phyloP scores from a whole-genome alignment of 2,329 filamentous ascomycete genomes.

The Cercospora canescens region DNA sequence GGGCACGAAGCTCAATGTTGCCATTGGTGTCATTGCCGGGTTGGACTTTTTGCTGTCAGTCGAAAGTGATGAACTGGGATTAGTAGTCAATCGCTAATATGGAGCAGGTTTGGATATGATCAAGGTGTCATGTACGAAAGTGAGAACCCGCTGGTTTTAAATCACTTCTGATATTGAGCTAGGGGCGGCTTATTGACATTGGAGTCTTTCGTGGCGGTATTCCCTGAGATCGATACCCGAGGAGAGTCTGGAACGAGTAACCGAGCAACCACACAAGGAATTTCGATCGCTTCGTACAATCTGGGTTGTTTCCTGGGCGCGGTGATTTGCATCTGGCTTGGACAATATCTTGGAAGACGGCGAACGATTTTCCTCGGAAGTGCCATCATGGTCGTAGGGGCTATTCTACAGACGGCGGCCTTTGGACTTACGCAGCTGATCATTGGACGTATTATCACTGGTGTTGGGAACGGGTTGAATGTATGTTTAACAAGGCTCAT shows the following conservation, averaged over 20 bases:
- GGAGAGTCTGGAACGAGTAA: constrained; percentile 13
- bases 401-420: constrained; percentile 48
- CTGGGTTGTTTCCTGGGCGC: constrained; percentile 53
- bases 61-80: neutral
- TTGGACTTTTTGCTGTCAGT: constrained; percentile 36
- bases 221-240: constrained; percentile 42
- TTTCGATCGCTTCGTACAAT: constrained; percentile 32
- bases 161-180: neutral
- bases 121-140: constrained; percentile 38
- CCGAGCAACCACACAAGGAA: constrained; percentile 20
- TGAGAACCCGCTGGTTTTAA: neutral
- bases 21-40: constrained; percentile 46
- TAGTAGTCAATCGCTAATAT: neutral
- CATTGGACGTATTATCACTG: constrained; percentile 53
- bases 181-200: constrained; percentile 45
- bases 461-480: constrained; percentile 55
- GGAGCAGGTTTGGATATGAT: constrained; percentile 12
- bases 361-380: constrained; percentile 53
- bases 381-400: constrained; percentile 51
- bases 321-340: constrained; percentile 50
- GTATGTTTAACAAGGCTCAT: constrained; percentile 28
- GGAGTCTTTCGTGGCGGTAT: constrained; percentile 42
- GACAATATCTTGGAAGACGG: constrained; percentile 53
- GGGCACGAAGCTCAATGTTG: constrained; percentile 43
- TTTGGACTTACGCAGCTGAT: constrained; percentile 48